phyloP scores from a whole-genome alignment of 306 rosid species.

The Heteromeles arbutifolia region DNA sequence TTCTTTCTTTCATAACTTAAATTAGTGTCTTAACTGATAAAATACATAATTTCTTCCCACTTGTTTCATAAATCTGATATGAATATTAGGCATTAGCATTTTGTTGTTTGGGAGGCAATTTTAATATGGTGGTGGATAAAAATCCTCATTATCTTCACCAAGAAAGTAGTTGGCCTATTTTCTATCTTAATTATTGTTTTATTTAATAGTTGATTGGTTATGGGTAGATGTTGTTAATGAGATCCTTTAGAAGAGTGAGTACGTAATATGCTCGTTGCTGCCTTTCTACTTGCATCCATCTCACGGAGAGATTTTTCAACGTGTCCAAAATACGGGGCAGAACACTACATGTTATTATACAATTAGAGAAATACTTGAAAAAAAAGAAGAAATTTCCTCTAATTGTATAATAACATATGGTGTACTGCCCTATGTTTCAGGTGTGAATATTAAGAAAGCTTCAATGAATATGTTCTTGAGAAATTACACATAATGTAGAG shows the following conservation, averaged over 20 bases:
- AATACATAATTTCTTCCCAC: background rate
- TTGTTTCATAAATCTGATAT: background rate
- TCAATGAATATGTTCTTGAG: too few species aligned
- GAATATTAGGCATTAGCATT: background rate
- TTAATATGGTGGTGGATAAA: background rate
- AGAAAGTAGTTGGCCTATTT: background rate
- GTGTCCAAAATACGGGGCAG: too few species aligned
- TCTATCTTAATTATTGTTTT: background rate
- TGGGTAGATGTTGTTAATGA: background rate
- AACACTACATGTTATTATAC: too few species aligned
- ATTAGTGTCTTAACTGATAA: background rate
- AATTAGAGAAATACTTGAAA: too few species aligned
- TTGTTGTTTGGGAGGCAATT: constrained; percentile 9
- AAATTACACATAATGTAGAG: too few species aligned
- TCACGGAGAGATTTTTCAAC: too few species aligned
- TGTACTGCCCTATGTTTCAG: background rate
- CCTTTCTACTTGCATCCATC: background rate
- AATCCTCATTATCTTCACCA: background rate
- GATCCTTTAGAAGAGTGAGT: too few species aligned
- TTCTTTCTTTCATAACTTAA: background rate
- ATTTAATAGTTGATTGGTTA: background rate
- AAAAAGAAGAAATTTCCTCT: fast-evolving
- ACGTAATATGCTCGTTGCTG: too few species aligned
- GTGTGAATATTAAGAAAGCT: too few species aligned
- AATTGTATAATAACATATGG: too few species aligned